A percentile compares a stretch with the other conserved stretches of the same genome.
These are phyloP conservation scores for Neurospora sp. DNA, from an alignment of 495 filamentous ascomycete genomes.

Conservation along the genomic window DNA sequence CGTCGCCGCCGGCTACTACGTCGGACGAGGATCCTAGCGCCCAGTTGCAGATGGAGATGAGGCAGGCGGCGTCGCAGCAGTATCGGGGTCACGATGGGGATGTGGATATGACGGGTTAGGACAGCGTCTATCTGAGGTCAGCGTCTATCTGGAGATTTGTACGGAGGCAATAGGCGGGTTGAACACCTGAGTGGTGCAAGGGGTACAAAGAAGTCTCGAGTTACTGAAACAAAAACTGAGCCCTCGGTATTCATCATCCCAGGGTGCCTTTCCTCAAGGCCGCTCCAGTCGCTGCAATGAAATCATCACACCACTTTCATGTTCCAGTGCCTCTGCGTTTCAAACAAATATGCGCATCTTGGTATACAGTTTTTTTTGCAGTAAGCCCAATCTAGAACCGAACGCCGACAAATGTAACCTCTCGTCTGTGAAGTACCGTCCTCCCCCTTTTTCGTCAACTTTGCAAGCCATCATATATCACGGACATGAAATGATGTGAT, in stretches of 20 bases:
- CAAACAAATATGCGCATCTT: background rate
- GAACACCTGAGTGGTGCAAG: background rate
- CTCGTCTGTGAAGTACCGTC: background rate
- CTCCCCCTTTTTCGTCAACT: background rate
- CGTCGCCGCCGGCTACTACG: conserved; percentile 1
- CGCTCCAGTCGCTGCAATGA: background rate
- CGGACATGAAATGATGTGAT: background rate
- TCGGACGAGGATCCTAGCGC: conserved; percentile 27
- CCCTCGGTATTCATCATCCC: background rate
- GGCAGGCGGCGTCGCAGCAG: conserved; percentile 20
- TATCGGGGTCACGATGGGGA: conserved; percentile 32
- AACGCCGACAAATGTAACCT: background rate
- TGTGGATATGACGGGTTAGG: conserved; percentile 47
- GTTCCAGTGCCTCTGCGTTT: background rate
- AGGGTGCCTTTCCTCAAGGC: background rate
- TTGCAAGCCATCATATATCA: background rate
- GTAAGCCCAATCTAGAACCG: background rate
- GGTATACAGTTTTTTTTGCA: background rate
- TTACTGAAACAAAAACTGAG: background rate
- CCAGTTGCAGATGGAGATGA: conserved; percentile 39
- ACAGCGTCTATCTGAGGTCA: background rate
- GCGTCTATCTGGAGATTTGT: background rate
- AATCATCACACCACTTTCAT: background rate
- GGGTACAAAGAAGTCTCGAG: background rate
- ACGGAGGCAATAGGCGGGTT: background rate